Evolutionary conservation across 1,139 yeast species (phyloP), one percentile per base, ranked within the genome.

Genomic region (Tardiomyces blankii): DNA sequence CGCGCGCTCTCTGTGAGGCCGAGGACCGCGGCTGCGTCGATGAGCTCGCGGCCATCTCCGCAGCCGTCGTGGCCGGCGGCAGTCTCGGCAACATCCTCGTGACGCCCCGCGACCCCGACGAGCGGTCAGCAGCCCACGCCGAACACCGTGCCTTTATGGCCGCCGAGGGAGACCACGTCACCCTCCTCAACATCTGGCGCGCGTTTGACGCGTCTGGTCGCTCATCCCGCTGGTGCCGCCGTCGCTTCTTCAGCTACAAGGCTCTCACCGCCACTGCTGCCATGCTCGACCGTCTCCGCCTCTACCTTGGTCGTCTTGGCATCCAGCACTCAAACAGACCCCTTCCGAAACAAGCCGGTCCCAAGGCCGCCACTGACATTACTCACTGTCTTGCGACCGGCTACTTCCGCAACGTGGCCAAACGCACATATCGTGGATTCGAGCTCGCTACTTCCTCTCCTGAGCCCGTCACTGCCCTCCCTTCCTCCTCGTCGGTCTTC

Each of bases 131-230:
- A 63, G 80, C 81, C 12, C 48, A 47, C 8, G 45, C 45, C 5
- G 54, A 49, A 32, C 62, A 58, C 47, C 80, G 82, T 60, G 73
- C 77, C 66, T 70, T 77, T 43, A 82, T 83, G 64, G 93, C 91
- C 1, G 87, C 82, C 55, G 93, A 85, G 57, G 96, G 96, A 49
- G 96, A 88, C 63, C 94, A 85, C 63, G 69, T 88, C 51, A 84
- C 96, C 0, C 64, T 87, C 53, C 68, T 87, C 51, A 87, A 87
- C 59, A 93, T 86, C 6, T 87, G 73, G 58, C 80, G 82, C 52
- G 87, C 80, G 3, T 87, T 82, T 65, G 63, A 65, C 42, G 68
- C 69, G 41, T 61, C 67, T 39, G 49, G 53, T 18, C 48, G 51
- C 21, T 74, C 67, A 53, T 73, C 73, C 47, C 67, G 70, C 40